Evolutionary conservation across 1,284 basidiomycete genomes (phyloP), one percentile per base, ranked within the genome.

Genomic region (Coniferiporia weirii): DNA sequence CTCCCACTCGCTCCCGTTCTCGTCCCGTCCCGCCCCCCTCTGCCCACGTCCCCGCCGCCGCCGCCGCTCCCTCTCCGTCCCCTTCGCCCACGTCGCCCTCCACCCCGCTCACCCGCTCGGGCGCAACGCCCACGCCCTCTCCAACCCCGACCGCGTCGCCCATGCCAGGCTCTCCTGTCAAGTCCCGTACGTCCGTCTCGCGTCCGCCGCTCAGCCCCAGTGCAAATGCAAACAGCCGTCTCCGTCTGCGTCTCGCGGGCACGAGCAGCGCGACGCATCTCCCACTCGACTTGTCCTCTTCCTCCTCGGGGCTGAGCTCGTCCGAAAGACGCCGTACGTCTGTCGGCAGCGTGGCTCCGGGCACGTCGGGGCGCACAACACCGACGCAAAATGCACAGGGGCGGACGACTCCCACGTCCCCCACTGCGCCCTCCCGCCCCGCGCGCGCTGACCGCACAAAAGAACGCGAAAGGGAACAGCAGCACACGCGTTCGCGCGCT

Each of bases 191-290:
- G 35, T 7, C 50, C 32, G 50, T 8, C 10, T 32, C 52, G 27
- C 60, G 56, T 17, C 60, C 60, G 19, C 60, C 56, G 36, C 56
- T 57, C 20, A 54, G 50, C 22, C 60, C 60, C 1, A 60, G 59
- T 49, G 54, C 54, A 22, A 49, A 45, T 20, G 48, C 48, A 9
- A 58, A 61, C 36, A 36, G 48, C 32, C 27, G 45, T 9, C 59
- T 52, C 27, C 50, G 56, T n/a, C 27, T 57, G 27, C 55, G 56
- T 17, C 52, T 55, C 15, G 36, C 52, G 17, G 46, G 48, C 19
- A 17, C 34, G 38, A 27, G 55, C 15, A 61, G 56, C 38, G 55
- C 51, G 17, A 54, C 20, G 32, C 38, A 40, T 38, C 36, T 43
- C n/a, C 43, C 38, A 8, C 35, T 27, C 17, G 20, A 19, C 35